phyloP scores from a whole-genome alignment of 148 eudicot genomes.

The Linanthus parryae region DNA sequence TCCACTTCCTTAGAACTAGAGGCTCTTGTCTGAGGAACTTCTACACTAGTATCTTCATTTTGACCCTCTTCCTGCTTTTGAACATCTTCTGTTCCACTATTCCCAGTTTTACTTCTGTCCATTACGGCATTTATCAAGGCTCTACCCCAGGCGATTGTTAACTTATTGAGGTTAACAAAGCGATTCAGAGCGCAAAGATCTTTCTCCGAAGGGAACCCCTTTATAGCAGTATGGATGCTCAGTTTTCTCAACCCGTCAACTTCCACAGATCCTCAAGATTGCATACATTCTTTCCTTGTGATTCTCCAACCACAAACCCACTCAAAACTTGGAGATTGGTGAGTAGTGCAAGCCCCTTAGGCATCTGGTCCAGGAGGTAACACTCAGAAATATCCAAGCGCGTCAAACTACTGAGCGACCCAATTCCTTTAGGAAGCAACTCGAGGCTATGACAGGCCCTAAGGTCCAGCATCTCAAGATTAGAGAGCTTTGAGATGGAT shows the following conservation, averaged over 20 bases:
- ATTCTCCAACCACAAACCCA: constrained; percentile 37
- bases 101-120: too few species aligned
- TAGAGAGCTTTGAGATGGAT: constrained; percentile 15
- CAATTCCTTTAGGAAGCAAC: constrained; percentile 29
- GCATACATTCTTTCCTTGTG: constrained; percentile 13
- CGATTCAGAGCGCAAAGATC: constrained; percentile 10
- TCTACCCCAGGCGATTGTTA: constrained; percentile 29
- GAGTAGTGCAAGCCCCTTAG: constrained; percentile 27
- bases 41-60: too few species aligned
- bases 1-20: too few species aligned
- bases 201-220: constrained; percentile 5
- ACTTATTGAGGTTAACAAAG: constrained; percentile 16
- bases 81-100: too few species aligned
- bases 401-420: constrained; percentile 30
- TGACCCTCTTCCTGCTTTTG: too few species aligned
- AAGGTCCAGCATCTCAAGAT: constrained; percentile 8
- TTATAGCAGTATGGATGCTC: constrained; percentile 26
- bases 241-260: constrained; percentile 24
- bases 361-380: constrained; percentile 34
- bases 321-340: constrained; percentile 35
- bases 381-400: constrained; percentile 56
- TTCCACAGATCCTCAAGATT: constrained; percentile 25
- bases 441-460: constrained; percentile 20
- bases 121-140: too few species aligned
- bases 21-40: too few species aligned